phyloP scores from a whole-genome alignment of 2,329 filamentous ascomycete species.

The Metarhizium robertsii region DNA sequence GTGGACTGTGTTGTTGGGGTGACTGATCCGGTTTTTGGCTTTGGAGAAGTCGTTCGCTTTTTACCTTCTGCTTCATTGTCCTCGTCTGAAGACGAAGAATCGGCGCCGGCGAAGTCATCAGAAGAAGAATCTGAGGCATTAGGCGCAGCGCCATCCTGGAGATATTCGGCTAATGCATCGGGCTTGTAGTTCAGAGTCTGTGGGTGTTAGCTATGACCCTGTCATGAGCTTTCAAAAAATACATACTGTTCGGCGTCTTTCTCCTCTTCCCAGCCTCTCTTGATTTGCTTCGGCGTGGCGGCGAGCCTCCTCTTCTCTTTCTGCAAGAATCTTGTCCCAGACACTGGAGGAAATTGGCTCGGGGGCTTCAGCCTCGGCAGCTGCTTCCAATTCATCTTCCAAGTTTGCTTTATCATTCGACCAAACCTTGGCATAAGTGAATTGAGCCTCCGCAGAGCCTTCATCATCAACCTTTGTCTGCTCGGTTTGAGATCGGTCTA shows the following conservation, averaged over 20 bases:
- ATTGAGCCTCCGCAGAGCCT: slow-evolving; percentile 63
- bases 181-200: slow-evolving; percentile 27
- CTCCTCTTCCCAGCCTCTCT: slow-evolving; percentile 77
- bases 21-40: slow-evolving; percentile 13
- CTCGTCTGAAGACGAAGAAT: slow-evolving; percentile 22
- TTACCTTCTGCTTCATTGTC: slow-evolving; percentile 24
- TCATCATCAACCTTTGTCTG: slow-evolving; percentile 57
- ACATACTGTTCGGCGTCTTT: slow-evolving; percentile 51
- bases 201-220: background rate
- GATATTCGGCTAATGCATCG: slow-evolving; percentile 11
- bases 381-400: slow-evolving; percentile 48
- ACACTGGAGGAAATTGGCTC: slow-evolving; percentile 55
- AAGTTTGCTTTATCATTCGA: slow-evolving; percentile 67
- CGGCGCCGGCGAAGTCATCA: slow-evolving; percentile 23
- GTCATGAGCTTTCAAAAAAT: background rate
- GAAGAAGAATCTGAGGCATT: slow-evolving; percentile 24
- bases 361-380: slow-evolving; percentile 40
- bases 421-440: slow-evolving; percentile 88
- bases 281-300: slow-evolving; percentile 58
- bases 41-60: slow-evolving; percentile 18
- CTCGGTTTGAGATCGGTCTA: slow-evolving; percentile 80
- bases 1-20: slow-evolving; percentile 15
- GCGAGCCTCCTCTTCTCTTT: slow-evolving; percentile 72
- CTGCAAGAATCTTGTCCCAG: slow-evolving; percentile 83
- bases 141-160: slow-evolving; percentile 16